Conservation (phyloP, 2,329 filamentous ascomycete genomes). For the Knoxdaviesia proteae region DNA sequence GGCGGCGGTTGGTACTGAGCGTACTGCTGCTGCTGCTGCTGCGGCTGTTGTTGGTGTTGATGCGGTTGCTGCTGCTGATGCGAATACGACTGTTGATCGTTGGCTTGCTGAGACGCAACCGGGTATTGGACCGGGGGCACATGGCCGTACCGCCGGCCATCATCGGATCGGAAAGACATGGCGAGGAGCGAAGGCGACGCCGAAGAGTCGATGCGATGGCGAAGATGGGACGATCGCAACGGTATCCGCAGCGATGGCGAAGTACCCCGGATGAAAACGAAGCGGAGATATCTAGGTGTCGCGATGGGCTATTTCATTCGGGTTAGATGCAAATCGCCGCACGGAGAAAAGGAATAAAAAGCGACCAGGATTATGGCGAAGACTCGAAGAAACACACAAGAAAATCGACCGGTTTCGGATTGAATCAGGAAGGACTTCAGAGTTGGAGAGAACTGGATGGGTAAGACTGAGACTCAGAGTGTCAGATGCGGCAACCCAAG, state of each 20-base stretch:
- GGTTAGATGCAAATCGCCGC: too few relatives aligned
- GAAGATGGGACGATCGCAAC: not conserved
- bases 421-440: too few relatives aligned
- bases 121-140: conserved; percentile 45
- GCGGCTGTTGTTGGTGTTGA: conserved; percentile 18
- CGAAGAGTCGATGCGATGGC: not conserved
- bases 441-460: too few relatives aligned
- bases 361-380: too few relatives aligned
- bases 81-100: conserved; percentile 6
- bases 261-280: too few relatives aligned
- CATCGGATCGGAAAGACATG: conserved; percentile 45
- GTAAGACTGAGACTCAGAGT: too few relatives aligned
- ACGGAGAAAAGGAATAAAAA: too few relatives aligned
- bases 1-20: conserved; percentile 11
- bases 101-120: conserved; percentile 13
- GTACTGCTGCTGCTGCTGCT: conserved; percentile 24
- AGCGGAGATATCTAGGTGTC: too few relatives aligned
- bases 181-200: conserved; percentile 1
- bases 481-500: too few relatives aligned
- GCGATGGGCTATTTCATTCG: too few relatives aligned
- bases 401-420: too few relatives aligned
- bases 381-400: too few relatives aligned
- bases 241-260: not conserved
- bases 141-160: conserved; percentile 44
- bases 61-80: conserved; percentile 8